These are phyloP conservation scores for Diplogelasinospora grovesii DNA, from an alignment of 495 filamentous ascomycete genomes.

Conservation along the genomic window DNA sequence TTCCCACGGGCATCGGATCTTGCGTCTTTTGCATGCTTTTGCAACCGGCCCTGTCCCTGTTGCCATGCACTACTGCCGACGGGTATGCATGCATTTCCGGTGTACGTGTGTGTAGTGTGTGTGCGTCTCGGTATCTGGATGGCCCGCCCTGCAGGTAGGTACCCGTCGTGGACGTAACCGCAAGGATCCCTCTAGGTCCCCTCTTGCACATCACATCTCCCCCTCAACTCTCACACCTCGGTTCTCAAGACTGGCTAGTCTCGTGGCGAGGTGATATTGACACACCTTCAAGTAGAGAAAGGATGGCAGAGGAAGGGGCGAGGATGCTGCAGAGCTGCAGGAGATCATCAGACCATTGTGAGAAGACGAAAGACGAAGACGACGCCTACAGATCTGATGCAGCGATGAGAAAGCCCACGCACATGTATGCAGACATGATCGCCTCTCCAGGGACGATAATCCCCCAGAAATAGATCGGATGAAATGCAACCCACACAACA, in stretches of 20 bases:
- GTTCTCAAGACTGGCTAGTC: too few relatives aligned
- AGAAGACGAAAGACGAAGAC: background rate
- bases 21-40: slow-evolving; percentile 1
- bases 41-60: slow-evolving; percentile 8
- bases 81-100: slow-evolving; percentile 3
- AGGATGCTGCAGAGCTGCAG: slow-evolving; percentile 10
- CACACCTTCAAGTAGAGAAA: background rate
- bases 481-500: slow-evolving; percentile 1
- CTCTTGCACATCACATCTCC: slow-evolving; percentile 4
- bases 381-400: too few relatives aligned
- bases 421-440: slow-evolving; percentile 10
- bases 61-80: background rate
- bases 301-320: background rate
- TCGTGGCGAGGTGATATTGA: too few relatives aligned
- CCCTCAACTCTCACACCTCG: background rate
- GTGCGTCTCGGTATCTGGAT: slow-evolving; percentile 6
- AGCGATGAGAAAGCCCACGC: too few relatives aligned
- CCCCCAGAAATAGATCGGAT: slow-evolving; percentile 14
- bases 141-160: too few relatives aligned
- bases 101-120: too few relatives aligned
- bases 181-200: slow-evolving; percentile 1
- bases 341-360: slow-evolving; percentile 15
- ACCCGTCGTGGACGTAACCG: background rate
- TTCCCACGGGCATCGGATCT: background rate
- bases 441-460: slow-evolving; percentile 6